Conservation (phyloP, 768 basidiomycete species). For the Kwoniella europaea region DNA sequence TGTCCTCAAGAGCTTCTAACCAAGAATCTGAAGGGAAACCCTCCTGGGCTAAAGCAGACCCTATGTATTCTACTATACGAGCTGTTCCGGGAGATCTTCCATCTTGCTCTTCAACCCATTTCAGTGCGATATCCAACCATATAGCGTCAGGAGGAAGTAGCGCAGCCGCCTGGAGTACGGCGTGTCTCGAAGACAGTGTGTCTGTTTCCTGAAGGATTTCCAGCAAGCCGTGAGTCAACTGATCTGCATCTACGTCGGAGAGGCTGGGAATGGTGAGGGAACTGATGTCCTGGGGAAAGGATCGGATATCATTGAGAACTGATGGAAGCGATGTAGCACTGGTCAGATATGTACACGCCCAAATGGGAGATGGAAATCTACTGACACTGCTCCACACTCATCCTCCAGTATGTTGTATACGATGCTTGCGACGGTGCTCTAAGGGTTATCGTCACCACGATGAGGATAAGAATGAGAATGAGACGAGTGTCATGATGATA, state of each 20-base stretch:
- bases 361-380: not conserved
- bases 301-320: slow-evolving; percentile 11
- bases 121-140: slow-evolving; percentile 1
- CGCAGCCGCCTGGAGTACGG: slow-evolving; percentile 14
- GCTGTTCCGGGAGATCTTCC: not conserved
- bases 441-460: too few species aligned
- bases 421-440: too few species aligned
- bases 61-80: not conserved
- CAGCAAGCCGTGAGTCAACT: not conserved
- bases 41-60: not conserved
- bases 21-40: slow-evolving; percentile 4
- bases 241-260: not conserved
- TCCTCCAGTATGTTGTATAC: not conserved
- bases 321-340: not conserved
- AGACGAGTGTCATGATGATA: too few species aligned
- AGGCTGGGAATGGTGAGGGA: slow-evolving; percentile 1
- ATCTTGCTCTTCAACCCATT: slow-evolving; percentile 5
- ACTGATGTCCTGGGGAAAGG: slow-evolving; percentile 12
- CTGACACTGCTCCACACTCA: slow-evolving; percentile 3
- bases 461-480: too few species aligned
- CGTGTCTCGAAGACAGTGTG: slow-evolving; percentile 6
- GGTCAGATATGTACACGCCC: not conserved
- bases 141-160: not conserved
- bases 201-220: not conserved
- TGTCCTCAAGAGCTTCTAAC: slow-evolving; percentile 1